phyloP scores from a whole-genome alignment of 208 protist genomes.

The Vickermania ingenoplastis region DNA sequence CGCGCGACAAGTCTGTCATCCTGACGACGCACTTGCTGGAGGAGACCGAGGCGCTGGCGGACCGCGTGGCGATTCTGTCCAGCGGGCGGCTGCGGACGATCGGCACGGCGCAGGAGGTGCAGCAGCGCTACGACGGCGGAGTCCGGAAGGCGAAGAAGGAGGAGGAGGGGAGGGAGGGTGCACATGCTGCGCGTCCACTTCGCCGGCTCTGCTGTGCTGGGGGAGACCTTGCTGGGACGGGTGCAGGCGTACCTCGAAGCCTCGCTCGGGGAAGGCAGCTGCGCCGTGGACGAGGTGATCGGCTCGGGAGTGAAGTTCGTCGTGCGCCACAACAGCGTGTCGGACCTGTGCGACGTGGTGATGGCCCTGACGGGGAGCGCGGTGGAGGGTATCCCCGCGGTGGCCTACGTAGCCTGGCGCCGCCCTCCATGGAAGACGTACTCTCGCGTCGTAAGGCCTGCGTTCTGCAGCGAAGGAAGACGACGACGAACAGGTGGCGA shows the following conservation, averaged over 20 bases:
- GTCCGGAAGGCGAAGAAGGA: too few relatives aligned
- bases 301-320: constrained; percentile 29
- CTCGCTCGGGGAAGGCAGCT: constrained; percentile 12
- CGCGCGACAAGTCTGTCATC: constrained; percentile 44
- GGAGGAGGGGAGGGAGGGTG: background rate
- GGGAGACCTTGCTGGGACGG: too few relatives aligned
- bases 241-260: too few relatives aligned
- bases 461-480: background rate
- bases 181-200: too few relatives aligned
- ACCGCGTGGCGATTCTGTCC: constrained; percentile 68
- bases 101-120: too few relatives aligned
- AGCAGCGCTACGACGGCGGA: too few relatives aligned
- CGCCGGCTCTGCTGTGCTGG: too few relatives aligned
- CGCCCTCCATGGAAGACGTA: constrained; percentile 64
- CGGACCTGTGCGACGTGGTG: constrained; percentile 32
- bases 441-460: constrained; percentile 15
- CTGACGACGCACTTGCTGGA: constrained; percentile 87
- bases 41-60: constrained; percentile 89
- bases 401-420: constrained; percentile 52
- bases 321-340: constrained; percentile 23
- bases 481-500: background rate
- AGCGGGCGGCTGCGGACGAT: too few relatives aligned
- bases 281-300: constrained; percentile 33
- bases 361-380: too few relatives aligned
- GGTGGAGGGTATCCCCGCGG: constrained; percentile 35